phyloP scores from a whole-genome alignment of 2,329 filamentous ascomycete genomes.

The Periconia sp. region DNA sequence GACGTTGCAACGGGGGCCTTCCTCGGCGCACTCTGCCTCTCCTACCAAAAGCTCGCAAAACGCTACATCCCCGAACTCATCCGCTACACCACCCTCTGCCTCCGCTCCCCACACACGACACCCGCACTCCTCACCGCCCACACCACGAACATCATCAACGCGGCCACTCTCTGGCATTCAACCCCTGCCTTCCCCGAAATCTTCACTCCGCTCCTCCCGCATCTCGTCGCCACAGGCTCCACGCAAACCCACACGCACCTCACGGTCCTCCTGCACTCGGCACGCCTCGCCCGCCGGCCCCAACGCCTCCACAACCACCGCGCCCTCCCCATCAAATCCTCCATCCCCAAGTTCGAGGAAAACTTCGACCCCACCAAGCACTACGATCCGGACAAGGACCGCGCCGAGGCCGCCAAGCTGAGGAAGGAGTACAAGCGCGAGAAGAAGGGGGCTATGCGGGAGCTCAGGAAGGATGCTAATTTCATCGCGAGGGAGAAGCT shows the following conservation, averaged over 20 bases:
- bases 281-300: slow-evolving; percentile 70
- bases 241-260: slow-evolving; percentile 63
- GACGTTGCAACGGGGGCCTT: slow-evolving; percentile 77
- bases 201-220: slow-evolving; percentile 61
- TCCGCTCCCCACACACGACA: slow-evolving; percentile 50
- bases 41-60: slow-evolving; percentile 82
- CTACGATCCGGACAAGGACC: slow-evolving; percentile 93
- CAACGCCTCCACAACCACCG: slow-evolving; percentile 87
- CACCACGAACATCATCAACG: slow-evolving; percentile 65
- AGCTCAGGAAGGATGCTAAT: slow-evolving; percentile 91
- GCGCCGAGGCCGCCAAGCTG: slow-evolving; percentile 80
- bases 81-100: slow-evolving; percentile 75
- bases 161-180: slow-evolving; percentile 71
- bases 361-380: slow-evolving; percentile 92
- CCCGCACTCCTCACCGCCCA: slow-evolving; percentile 60
- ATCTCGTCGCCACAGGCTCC: slow-evolving; percentile 35
- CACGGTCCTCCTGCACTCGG: slow-evolving; percentile 60
- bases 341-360: slow-evolving; percentile 94
- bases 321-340: slow-evolving; percentile 83
- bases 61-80: slow-evolving; percentile 87
- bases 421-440: slow-evolving; percentile 92
- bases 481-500: slow-evolving; percentile 92
- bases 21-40: slow-evolving; percentile 73
- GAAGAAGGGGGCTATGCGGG: slow-evolving; percentile 89
- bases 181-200: slow-evolving; percentile 79